Evolutionary conservation across 306 rosid genomes (phyloP).

Genomic region (Aeschynomene evenia): DNA sequence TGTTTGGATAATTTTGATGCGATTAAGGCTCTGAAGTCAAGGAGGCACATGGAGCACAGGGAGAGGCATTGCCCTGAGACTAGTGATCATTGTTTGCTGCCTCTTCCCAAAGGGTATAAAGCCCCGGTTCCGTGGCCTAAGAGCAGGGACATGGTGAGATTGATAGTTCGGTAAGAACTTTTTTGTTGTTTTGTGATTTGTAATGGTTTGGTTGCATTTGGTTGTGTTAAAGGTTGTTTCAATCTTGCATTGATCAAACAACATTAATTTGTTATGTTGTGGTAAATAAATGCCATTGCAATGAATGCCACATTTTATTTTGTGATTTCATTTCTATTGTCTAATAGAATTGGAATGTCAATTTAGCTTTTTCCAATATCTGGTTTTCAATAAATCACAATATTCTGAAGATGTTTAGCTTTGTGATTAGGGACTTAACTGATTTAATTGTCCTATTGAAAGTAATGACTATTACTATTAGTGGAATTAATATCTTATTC

Average conservation of each 20-base stretch:
- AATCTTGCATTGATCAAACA: background rate
- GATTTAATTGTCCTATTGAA: constrained; percentile 13
- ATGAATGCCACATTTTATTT: too few relatives aligned
- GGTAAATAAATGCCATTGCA: background rate
- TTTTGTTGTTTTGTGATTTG: constrained; percentile 32
- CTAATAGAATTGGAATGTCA: background rate
- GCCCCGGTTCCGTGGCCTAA: constrained; percentile 80
- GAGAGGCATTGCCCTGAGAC: constrained; percentile 83
- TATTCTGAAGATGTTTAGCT: constrained; percentile 1
- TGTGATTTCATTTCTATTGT: too few relatives aligned
- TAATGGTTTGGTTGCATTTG: constrained; percentile 13
- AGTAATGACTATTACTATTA: background rate
- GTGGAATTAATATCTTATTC: background rate
- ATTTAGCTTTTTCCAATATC: background rate
- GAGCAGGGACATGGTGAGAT: constrained; percentile 99
- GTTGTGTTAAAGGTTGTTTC: constrained; percentile 14
- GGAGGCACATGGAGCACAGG: constrained; percentile 94
- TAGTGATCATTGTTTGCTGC: constrained; percentile 56
- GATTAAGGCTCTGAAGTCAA: constrained; percentile 62
- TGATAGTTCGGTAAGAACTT: constrained; percentile 60
- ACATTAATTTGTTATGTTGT: background rate
- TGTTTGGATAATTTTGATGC: constrained; percentile 78
- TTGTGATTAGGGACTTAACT: constrained; percentile 7
- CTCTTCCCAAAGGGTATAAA: constrained; percentile 71
- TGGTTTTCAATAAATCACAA: background rate